Evolutionary conservation across 2,329 filamentous ascomycete genomes (phyloP), one percentile per base, ranked within the genome.

Genomic region (Calonectria honghensis): DNA sequence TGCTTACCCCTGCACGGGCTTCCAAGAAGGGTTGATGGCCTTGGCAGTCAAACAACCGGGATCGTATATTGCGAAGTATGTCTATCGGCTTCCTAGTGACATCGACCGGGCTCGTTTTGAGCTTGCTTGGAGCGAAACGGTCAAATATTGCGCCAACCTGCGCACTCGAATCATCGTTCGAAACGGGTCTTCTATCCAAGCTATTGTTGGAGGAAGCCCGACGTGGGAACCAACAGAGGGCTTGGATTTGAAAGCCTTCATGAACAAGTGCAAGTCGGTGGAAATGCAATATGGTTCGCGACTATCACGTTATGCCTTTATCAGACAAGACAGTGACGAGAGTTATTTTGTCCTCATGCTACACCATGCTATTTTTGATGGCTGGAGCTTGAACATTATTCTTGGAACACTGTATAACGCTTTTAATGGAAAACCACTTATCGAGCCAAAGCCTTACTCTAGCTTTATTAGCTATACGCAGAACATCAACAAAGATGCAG

Each of bases 251-350:
- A 45, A 52, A 31, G 6, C 39, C 14, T 70, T 50, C 24, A 63
- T 70, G 39, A 41, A 52, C 14, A 45, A 57, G 37, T 37, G 27
- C 35, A 54, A 68, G 37, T 24, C 50, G 3, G 45, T 59, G 6
- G 51, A 68, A n/a, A 68, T 68, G 66, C 50, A 68, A 6, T 70
- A 70, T 31, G 68, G 68, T 29, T 61, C 68, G 16, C 52, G 39
- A 2, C 20, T 70, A 13, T 35, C 52, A 18, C 68, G 54, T 63
- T 45, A 45, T 45, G 41, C 41, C 6, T 45, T 45, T 7, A n/a
- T 45, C 18, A 20, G 41, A 20, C 41, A 45, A 45, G 41, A 20
- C 18, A 20, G 18, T n/a, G 41, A 18, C 18, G 41, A 45, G 41
- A 45, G 6, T 20, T 45, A 45, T n/a, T 45, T 45, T 6, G 41